Conservation (phyloP, 2,329 filamentous ascomycete genomes). For the Aspergillus melleus region DNA sequence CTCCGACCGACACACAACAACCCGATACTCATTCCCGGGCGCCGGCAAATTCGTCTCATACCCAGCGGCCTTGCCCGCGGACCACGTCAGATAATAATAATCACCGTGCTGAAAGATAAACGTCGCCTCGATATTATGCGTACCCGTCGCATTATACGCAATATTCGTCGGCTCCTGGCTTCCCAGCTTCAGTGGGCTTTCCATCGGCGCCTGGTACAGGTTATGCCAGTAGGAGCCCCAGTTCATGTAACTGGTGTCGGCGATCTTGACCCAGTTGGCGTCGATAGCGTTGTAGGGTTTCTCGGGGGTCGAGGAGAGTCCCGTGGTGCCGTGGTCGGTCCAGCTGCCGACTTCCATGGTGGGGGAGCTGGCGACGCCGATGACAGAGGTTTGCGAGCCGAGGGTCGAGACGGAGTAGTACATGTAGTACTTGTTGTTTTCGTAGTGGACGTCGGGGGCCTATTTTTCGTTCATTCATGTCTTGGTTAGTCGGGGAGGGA, state of each 20-base stretch:
- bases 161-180: constrained; percentile 47
- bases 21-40: constrained; percentile 62
- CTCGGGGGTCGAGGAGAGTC: constrained; percentile 37
- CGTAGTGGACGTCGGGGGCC: constrained; percentile 64
- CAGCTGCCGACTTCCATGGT: constrained; percentile 41
- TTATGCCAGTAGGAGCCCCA: constrained; percentile 73
- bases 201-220: constrained; percentile 60
- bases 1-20: constrained; percentile 61
- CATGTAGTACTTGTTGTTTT: constrained; percentile 61
- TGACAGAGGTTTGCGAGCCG: constrained; percentile 61
- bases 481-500: background rate
- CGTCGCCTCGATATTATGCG: constrained; percentile 58
- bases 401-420: constrained; percentile 66
- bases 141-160: constrained; percentile 53
- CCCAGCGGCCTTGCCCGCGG: constrained; percentile 58
- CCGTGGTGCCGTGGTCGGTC: constrained; percentile 38
- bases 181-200: constrained; percentile 27
- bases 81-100: constrained; percentile 67
- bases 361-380: constrained; percentile 57
- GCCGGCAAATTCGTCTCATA: constrained; percentile 55
- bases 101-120: constrained; percentile 56
- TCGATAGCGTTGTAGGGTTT: constrained; percentile 63
- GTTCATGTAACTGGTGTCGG: constrained; percentile 49
- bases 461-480: constrained; percentile 25
- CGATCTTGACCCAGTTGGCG: constrained; percentile 51